Base-by-base conservation (phyloP, 352 stramenopile species). In the Phytophthora quininea region DNA sequence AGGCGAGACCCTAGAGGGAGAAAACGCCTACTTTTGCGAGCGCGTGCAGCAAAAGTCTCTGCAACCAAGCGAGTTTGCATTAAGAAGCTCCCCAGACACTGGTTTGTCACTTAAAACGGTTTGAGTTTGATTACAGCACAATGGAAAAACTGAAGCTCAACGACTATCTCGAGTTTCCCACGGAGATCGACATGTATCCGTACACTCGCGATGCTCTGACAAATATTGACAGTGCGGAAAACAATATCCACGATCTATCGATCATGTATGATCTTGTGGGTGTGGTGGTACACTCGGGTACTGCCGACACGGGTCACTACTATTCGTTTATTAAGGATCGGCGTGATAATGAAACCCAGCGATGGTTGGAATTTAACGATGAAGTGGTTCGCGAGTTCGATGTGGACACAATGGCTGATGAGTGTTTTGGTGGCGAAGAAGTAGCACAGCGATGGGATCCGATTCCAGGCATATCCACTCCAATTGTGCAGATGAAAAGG, bases 331-430 rank as follows among this genome's bases (percentile, higher is more conserved):
- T 98, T 47, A 88, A 92, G 31, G 90, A 98, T 46, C 76, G 89
- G 35, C 46, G 72, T 7, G 54, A 67, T 0, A 43, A 32, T 8
- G 14, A 56, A 32, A 64, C 30, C 15, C 53, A 71, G n/a, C 50
- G 62, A 12, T 98, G 95, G 95, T 79, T 97, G 8, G 90, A 97
- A 60, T 98, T 98, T 70, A 98, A 98, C 66, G 95, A 98, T 69
- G 86, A 94, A 47, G 67, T 85, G 19, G 92, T 98, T 1, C 79
- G 82, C 15, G 67, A 79, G 0, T 98, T 98, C 54, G 77, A 97
- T 40, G 58, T 79, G 0, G 65, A 82, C 2, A 83, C 84, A 15
- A 84, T 98, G 55, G 73, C 62, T 3, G 82, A 85, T 4, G 89
- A 98, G 62, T 98, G 91, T 61, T 98, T 97, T 73, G 95, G 95